A percentile compares a stretch with the other conserved stretches of the same genome.
Evolutionary conservation across 257 asterid species (phyloP).

Genomic region (Solanum commersonii): DNA sequence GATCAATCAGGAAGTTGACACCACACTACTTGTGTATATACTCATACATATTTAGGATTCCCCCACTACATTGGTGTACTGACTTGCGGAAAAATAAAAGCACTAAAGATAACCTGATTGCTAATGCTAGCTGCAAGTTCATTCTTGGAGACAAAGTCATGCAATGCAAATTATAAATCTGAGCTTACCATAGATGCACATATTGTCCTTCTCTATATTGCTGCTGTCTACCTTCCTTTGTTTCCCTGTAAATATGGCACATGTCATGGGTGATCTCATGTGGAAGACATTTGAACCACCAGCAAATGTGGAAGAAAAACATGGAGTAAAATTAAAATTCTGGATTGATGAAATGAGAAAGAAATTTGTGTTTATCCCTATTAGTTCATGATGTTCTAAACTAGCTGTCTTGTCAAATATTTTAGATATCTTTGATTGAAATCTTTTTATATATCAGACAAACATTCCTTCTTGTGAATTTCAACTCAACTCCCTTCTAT

Average conservation of each 20-base stretch:
- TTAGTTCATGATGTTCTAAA: neutral
- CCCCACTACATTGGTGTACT: neutral
- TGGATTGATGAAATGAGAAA: neutral
- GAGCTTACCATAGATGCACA: neutral
- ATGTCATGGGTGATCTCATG: neutral
- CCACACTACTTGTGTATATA: neutral
- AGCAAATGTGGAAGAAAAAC: neutral
- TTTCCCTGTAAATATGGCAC: neutral
- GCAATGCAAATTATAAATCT: neutral
- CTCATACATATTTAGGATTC: neutral
- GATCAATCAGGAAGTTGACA: neutral
- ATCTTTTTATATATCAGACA: neutral
- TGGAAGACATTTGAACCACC: neutral
- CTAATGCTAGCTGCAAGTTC: neutral
- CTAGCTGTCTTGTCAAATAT: neutral
- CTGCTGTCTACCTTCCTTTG: neutral
- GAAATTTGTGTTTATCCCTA: neutral
- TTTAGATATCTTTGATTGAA: neutral
- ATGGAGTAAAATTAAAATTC: neutral
- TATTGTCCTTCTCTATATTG: neutral
- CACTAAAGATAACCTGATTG: neutral
- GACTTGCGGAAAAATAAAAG: neutral
- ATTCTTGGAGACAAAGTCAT: neutral
- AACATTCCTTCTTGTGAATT: neutral
- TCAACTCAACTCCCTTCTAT: neutral